phyloP scores from a whole-genome alignment of 139 green algal genomes.

The Chlorella sp. region DNA sequence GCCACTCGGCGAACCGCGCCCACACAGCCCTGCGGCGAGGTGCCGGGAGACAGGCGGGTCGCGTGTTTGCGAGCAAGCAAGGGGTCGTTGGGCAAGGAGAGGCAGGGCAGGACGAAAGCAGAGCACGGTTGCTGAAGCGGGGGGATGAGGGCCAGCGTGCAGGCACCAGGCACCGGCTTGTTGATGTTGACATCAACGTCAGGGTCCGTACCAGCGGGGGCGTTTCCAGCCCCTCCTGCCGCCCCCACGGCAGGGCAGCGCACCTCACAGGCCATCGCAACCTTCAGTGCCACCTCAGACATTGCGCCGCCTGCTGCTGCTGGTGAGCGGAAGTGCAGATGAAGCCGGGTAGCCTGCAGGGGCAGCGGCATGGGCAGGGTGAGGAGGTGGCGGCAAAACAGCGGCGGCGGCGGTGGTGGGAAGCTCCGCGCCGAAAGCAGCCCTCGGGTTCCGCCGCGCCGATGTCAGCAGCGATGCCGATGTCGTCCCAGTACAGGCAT shows the following conservation, averaged over 20 bases:
- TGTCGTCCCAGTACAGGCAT: no score
- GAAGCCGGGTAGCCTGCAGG: background rate
- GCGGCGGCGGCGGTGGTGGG: background rate
- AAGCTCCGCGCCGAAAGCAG: background rate
- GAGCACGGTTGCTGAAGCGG: background rate
- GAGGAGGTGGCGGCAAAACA: background rate
- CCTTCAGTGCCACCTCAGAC: conserved; percentile 46
- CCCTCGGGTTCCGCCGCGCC: no score
- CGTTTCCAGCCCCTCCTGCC: background rate
- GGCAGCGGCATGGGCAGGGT: background rate
- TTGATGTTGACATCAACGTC: no score
- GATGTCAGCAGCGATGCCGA: no score
- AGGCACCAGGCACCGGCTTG: no score
- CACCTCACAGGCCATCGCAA: conserved; percentile 56
- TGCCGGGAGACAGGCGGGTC: no score
- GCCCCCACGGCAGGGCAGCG: background rate
- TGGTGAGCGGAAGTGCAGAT: background rate
- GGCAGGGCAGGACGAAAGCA: background rate
- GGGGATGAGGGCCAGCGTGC: no score
- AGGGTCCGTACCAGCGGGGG: background rate
- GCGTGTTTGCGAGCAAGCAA: no score
- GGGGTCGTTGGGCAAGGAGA: background rate
- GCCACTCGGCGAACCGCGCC: conserved; percentile 47
- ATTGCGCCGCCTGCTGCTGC: conserved; percentile 8
- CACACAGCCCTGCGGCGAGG: conserved; percentile 44